Conservation (phyloP, 2,329 filamentous ascomycete genomes). For the Talaromyces albobiverticillius region DNA sequence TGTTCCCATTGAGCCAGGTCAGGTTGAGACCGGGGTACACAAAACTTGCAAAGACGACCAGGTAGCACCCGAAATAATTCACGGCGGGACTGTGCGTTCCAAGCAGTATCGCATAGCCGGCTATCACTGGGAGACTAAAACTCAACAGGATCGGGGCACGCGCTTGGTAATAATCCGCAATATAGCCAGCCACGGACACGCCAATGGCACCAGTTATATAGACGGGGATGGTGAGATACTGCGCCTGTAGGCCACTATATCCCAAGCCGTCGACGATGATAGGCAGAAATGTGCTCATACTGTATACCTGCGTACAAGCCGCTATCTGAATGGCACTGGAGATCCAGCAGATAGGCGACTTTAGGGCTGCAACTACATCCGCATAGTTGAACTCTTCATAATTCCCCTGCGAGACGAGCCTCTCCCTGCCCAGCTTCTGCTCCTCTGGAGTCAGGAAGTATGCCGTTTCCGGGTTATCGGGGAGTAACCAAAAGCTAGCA, state of each 20-base stretch:
- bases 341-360: constrained; percentile 41
- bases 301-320: background rate
- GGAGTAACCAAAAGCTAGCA: constrained; percentile 59
- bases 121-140: background rate
- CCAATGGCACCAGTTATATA: constrained; percentile 24
- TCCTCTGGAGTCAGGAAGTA: constrained; percentile 71
- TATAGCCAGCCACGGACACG: constrained; percentile 17
- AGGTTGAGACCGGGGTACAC: constrained; percentile 22
- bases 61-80: background rate
- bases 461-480: constrained; percentile 70
- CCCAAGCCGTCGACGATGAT: constrained; percentile 43
- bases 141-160: constrained; percentile 17
- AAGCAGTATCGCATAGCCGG: background rate
- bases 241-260: constrained; percentile 39
- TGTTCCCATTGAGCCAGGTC: background rate
- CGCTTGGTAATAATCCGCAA: constrained; percentile 24
- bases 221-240: constrained; percentile 36
- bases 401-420: constrained; percentile 43
- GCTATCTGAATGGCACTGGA: background rate
- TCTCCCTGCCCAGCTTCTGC: constrained; percentile 61
- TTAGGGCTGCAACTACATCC: constrained; percentile 39
- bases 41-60: background rate
- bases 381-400: constrained; percentile 24
- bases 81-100: background rate
- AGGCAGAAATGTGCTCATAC: constrained; percentile 34